These are phyloP conservation scores for Leavenworthia alabamica DNA, from an alignment of 345 rosid genomes.

Conservation along the genomic window DNA sequence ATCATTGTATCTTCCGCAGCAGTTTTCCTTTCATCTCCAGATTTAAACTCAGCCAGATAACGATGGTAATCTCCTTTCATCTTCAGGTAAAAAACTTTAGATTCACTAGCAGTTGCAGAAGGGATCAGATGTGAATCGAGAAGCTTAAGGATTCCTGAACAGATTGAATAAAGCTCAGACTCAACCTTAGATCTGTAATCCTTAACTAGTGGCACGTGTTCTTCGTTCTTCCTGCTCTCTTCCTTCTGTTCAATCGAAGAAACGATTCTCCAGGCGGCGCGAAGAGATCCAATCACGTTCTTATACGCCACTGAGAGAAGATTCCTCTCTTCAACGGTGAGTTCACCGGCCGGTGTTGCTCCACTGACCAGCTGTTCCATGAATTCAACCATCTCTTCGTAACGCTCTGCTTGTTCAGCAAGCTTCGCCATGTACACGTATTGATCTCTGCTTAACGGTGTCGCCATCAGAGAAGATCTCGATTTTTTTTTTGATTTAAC, in stretches of 20 bases:
- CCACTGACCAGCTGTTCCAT: conserved; percentile 67
- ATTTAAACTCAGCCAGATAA: conserved; percentile 37
- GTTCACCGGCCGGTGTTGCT: conserved; percentile 43
- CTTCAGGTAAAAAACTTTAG: conserved; percentile 58
- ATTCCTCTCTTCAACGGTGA: conserved; percentile 57
- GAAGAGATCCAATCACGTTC: conserved; percentile 37
- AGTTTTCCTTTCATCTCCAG: conserved; percentile 55
- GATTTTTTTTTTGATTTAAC: not conserved
- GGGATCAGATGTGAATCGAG: conserved; percentile 48
- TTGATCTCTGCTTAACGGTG: conserved; percentile 35
- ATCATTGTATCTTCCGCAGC: conserved; percentile 49
- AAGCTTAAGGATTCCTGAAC: conserved; percentile 38
- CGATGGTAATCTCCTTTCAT: conserved; percentile 68
- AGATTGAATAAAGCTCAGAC: conserved; percentile 45
- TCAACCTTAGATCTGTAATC: conserved; percentile 62
- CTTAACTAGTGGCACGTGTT: conserved; percentile 54
- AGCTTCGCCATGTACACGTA: conserved; percentile 41
- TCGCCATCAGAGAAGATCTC: conserved; percentile 31
- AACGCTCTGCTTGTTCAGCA: conserved; percentile 39
- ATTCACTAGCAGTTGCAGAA: conserved; percentile 44
- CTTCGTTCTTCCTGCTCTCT: conserved; percentile 62
- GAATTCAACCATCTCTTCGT: conserved; percentile 75
- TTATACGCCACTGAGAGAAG: conserved; percentile 36
- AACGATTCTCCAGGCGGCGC: conserved; percentile 36
- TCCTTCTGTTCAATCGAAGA: conserved; percentile 42